Evolutionary conservation across 1,139 yeast species (phyloP).

Genomic region (Suhomyces chickasaworum): DNA sequence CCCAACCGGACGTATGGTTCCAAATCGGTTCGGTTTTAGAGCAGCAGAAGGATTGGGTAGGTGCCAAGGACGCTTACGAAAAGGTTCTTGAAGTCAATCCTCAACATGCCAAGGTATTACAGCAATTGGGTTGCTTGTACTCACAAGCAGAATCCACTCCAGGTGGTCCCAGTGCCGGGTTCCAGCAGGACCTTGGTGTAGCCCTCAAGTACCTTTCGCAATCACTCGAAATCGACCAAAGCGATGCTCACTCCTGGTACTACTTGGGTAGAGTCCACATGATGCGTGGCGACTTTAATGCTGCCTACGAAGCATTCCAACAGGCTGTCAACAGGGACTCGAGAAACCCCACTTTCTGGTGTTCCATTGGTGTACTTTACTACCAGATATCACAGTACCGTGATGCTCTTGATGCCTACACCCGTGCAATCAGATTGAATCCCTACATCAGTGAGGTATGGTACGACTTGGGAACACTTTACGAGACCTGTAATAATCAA

Average conservation of each 20-base stretch:
- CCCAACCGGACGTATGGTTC: slow-evolving; percentile 98
- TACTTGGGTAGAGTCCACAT: slow-evolving; percentile 94
- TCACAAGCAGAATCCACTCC: slow-evolving; percentile 71
- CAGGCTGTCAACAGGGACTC: slow-evolving; percentile 97
- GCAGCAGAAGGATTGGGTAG: slow-evolving; percentile 87
- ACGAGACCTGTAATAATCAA: slow-evolving; percentile 96
- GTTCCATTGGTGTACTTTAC: slow-evolving; percentile 95
- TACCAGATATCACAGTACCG: slow-evolving; percentile 94
- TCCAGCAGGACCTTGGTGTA: slow-evolving; percentile 72
- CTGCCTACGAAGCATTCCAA: slow-evolving; percentile 97
- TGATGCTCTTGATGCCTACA: slow-evolving; percentile 96
- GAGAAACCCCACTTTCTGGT: slow-evolving; percentile 97
- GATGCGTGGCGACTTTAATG: slow-evolving; percentile 92
- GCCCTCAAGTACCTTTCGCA: slow-evolving; percentile 83
- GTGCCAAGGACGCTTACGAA: slow-evolving; percentile 95
- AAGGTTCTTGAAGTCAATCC: slow-evolving; percentile 88
- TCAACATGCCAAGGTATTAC: slow-evolving; percentile 92
- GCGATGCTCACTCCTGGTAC: slow-evolving; percentile 97
- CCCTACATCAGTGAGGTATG: slow-evolving; percentile 97
- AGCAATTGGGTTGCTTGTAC: slow-evolving; percentile 92
- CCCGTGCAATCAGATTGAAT: slow-evolving; percentile 91
- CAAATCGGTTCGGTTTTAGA: slow-evolving; percentile 96
- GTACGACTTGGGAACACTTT: slow-evolving; percentile 96
- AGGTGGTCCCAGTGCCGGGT: slow-evolving; percentile 17
- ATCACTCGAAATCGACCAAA: slow-evolving; percentile 83